These are phyloP conservation scores for Hepatocystis sp. DNA, from an alignment of 169 alveolate genomes.

Conservation along the genomic window DNA sequence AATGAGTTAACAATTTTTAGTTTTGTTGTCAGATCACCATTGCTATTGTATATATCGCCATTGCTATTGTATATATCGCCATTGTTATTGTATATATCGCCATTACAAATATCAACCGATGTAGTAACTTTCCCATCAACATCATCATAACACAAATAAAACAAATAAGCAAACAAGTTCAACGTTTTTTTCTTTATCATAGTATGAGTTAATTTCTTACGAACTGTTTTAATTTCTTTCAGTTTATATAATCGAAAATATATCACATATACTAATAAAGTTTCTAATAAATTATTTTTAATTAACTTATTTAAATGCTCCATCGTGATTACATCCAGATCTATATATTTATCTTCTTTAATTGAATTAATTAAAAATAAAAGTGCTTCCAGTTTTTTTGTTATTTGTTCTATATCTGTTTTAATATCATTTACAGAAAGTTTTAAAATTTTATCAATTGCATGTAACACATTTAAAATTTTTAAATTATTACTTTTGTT, in stretches of 20 bases:
- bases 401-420: constrained; percentile 41
- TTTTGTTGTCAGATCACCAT: not conserved
- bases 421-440: constrained; percentile 33
- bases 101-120: not conserved
- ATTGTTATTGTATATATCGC: not conserved
- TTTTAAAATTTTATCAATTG: constrained; percentile 27
- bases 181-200: constrained; percentile 50
- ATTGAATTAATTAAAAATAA: constrained; percentile 10
- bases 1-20: constrained; percentile 53
- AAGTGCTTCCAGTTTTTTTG: constrained; percentile 28
- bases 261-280: constrained; percentile 33
- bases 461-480: constrained; percentile 14
- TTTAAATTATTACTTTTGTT: constrained; percentile 57
- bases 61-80: no score
- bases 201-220: constrained; percentile 40
- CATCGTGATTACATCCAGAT: constrained; percentile 46
- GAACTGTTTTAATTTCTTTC: constrained; percentile 36
- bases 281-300: constrained; percentile 10
- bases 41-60: no score
- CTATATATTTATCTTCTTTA: constrained; percentile 20
- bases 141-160: constrained; percentile 64
- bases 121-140: not conserved
- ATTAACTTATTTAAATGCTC: constrained; percentile 1
- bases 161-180: constrained; percentile 54
- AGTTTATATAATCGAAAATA: constrained; percentile 55